Conservation (phyloP, 2,329 filamentous ascomycete species). For the Alternaria hordeiaustralica region DNA sequence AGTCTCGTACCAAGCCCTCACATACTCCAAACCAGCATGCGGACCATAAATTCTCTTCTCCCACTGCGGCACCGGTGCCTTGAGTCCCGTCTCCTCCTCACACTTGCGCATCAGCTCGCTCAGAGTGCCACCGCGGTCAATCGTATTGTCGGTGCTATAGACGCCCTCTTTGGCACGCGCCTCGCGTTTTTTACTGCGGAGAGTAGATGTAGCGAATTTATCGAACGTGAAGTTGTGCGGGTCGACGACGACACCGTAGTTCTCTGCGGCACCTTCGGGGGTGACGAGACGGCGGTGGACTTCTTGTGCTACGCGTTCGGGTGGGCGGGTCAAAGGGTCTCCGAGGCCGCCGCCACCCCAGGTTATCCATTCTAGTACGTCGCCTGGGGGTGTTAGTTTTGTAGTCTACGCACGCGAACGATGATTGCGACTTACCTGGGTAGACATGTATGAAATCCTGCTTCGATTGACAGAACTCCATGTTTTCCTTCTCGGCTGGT, state of each 20-base stretch:
- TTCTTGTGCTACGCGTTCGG: constrained; percentile 54
- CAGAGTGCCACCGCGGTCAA: constrained; percentile 55
- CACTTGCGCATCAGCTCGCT: constrained; percentile 47
- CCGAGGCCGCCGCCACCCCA: constrained; percentile 60
- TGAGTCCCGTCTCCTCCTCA: constrained; percentile 53
- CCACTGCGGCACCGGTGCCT: constrained; percentile 54
- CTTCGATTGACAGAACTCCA: constrained; percentile 53
- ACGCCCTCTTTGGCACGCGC: constrained; percentile 23
- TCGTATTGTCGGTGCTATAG: constrained; percentile 35
- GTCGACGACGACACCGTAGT: constrained; percentile 57
- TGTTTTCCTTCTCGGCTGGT: constrained; percentile 41
- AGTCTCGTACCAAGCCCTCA: constrained; percentile 53
- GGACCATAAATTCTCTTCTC: constrained; percentile 54
- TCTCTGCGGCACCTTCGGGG: constrained; percentile 49
- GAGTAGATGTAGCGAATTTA: constrained; percentile 42
- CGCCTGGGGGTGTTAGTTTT: constrained; percentile 35
- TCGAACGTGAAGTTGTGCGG: constrained; percentile 47
- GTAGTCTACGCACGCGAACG: not conserved
- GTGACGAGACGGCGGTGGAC: constrained; percentile 56
- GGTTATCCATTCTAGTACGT: constrained; percentile 59
- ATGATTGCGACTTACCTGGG: constrained; percentile 33
- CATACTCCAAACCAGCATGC: constrained; percentile 53
- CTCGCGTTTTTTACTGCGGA: constrained; percentile 43
- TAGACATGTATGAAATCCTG: constrained; percentile 57
- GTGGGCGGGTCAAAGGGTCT: constrained; percentile 54